Percentiles rank a stretch among this genome's conserved stretches.
These are phyloP conservation scores for Paxillus ammoniavirescens DNA, from an alignment of 768 basidiomycete genomes.

Conservation along the genomic window DNA sequence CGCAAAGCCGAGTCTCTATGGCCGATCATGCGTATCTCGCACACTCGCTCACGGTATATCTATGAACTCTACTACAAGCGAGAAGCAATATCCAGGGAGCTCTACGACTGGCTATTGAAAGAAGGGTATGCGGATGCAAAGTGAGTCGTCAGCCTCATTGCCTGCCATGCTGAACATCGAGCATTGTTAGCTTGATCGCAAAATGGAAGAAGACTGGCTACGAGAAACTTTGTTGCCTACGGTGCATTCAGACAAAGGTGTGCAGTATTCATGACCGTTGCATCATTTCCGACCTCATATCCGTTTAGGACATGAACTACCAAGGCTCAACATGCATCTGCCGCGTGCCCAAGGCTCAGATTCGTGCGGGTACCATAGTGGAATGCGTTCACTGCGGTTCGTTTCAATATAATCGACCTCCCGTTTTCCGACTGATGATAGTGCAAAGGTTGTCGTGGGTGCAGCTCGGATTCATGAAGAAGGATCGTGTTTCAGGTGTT, in stretches of 20 bases:
- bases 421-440: slow-evolving; percentile 10
- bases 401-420: slow-evolving; percentile 31
- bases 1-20: slow-evolving; percentile 90
- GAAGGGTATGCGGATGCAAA: slow-evolving; percentile 96
- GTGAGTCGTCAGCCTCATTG: slow-evolving; percentile 46
- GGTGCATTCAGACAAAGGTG: slow-evolving; percentile 94
- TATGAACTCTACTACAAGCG: slow-evolving; percentile 99
- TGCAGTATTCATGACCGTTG: slow-evolving; percentile 13
- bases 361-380: slow-evolving; percentile 86
- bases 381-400: slow-evolving; percentile 97
- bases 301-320: slow-evolving; percentile 92
- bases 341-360: slow-evolving; percentile 91
- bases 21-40: slow-evolving; percentile 98
- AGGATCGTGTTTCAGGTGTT: background rate
- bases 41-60: slow-evolving; percentile 93
- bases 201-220: slow-evolving; percentile 99
- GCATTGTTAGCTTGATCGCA: slow-evolving; percentile 73
- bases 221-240: slow-evolving; percentile 94
- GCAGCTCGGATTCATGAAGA: slow-evolving; percentile 79
- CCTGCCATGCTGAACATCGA: slow-evolving; percentile 6
- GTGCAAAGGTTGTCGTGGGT: slow-evolving; percentile 77
- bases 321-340: slow-evolving; percentile 98
- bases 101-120: slow-evolving; percentile 98
- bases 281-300: slow-evolving; percentile 10
- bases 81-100: slow-evolving; percentile 86